Evolutionary conservation across 1,284 basidiomycete genomes (phyloP).

Genomic region (Sanghuangporus baumii): DNA sequence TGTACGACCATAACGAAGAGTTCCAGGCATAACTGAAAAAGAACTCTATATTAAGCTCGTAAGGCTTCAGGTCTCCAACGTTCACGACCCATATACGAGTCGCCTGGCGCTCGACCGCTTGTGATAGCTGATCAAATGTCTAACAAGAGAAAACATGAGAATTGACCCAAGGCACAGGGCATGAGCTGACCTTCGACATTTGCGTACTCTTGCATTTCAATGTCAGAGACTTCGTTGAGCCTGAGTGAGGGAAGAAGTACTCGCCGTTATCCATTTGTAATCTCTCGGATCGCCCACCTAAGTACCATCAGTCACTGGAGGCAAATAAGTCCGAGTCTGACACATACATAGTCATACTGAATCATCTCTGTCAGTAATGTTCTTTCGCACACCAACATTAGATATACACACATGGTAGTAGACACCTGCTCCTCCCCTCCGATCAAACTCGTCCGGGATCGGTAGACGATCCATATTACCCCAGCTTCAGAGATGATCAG

Average conservation of each 20-base stretch:
- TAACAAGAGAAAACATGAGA: constrained; percentile 20
- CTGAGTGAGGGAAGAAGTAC: constrained; percentile 20
- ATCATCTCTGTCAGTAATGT: background rate
- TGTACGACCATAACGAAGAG: constrained; percentile 42
- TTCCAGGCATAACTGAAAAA: constrained; percentile 64
- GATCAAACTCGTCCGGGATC: constrained; percentile 41
- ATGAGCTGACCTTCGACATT: constrained; percentile 35
- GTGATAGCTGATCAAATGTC: constrained; percentile 57
- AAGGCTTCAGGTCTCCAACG: constrained; percentile 69
- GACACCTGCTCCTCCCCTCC: constrained; percentile 60
- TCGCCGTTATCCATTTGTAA: constrained; percentile 57
- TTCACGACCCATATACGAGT: constrained; percentile 55
- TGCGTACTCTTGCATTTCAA: constrained; percentile 33
- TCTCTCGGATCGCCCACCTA: constrained; percentile 50
- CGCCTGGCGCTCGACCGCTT: constrained; percentile 53
- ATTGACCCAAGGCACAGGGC: background rate
- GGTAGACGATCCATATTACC: constrained; percentile 58
- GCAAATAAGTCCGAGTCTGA: background rate
- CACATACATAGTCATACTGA: constrained; percentile 43
- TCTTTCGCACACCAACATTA: background rate
- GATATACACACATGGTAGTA: constrained; percentile 54
- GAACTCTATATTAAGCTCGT: constrained; percentile 66
- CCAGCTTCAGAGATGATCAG: constrained; percentile 33
- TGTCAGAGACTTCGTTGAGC: background rate
- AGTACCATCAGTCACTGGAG: background rate